A percentile compares a stretch with the other conserved stretches of the same genome.
phyloP scores from a whole-genome alignment of 345 rosid species.

The Tarenaya hassleriana region DNA sequence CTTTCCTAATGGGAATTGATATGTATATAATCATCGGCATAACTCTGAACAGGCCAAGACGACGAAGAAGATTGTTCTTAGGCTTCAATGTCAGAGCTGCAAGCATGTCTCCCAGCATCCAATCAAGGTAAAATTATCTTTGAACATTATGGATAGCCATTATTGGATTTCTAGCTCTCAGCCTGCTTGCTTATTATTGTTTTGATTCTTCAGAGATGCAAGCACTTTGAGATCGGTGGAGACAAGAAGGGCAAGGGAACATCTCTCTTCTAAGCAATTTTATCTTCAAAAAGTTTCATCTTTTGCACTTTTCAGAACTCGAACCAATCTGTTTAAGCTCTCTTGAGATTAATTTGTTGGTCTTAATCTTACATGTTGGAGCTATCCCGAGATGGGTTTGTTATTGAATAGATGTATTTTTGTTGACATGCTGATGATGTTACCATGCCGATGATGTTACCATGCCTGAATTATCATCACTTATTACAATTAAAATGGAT shows the following conservation, averaged over 20 bases:
- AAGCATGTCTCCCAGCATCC: slow-evolving; percentile 81
- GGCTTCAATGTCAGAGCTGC: slow-evolving; percentile 87
- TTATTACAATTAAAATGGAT: too few species aligned
- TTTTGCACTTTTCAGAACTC: too few species aligned
- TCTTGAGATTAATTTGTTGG: too few species aligned
- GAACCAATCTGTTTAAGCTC: too few species aligned
- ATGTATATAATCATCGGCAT: not conserved
- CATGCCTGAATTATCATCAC: too few species aligned
- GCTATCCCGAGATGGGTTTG: too few species aligned
- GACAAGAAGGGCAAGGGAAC: slow-evolving; percentile 83
- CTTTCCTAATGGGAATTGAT: not conserved
- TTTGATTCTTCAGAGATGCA: slow-evolving; percentile 49
- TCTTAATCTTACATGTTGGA: too few species aligned
- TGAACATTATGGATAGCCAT: not conserved
- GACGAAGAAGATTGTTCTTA: slow-evolving; percentile 81
- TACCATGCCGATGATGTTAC: too few species aligned
- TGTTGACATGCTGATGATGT: too few species aligned
- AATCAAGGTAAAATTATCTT: slow-evolving; percentile 45
- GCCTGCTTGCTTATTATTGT: not conserved
- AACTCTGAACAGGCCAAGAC: slow-evolving; percentile 80
- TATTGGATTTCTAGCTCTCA: too few species aligned
- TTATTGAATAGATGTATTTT: too few species aligned
- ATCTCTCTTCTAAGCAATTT: slow-evolving; percentile 44
- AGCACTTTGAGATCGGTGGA: slow-evolving; percentile 76
- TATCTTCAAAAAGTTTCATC: not conserved